These are phyloP conservation scores for Sporothrix protearum DNA, from an alignment of 2,329 filamentous ascomycete genomes.

Conservation along the genomic window DNA sequence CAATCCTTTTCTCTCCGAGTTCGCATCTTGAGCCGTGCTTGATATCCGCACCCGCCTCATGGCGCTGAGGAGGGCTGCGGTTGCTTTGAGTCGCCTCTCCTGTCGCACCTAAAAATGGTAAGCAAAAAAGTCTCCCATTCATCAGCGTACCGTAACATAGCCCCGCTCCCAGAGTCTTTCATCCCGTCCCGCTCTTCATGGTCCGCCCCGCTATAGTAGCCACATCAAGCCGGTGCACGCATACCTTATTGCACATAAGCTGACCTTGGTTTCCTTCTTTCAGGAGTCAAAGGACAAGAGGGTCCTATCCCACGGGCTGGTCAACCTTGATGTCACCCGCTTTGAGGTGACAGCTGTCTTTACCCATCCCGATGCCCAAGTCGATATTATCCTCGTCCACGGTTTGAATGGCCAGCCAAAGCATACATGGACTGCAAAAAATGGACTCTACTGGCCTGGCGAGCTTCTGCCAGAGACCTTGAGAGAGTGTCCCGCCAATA, in stretches of 20 bases:
- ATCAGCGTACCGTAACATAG: background rate
- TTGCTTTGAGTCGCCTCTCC: background rate
- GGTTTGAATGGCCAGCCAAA: slow-evolving; percentile 65
- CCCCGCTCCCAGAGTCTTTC: background rate
- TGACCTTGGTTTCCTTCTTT: background rate
- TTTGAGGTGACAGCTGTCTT: slow-evolving; percentile 60
- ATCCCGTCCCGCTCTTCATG: background rate
- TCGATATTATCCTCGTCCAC: slow-evolving; percentile 67
- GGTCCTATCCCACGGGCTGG: slow-evolving; percentile 1
- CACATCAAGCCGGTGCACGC: too few species aligned
- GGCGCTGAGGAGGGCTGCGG: background rate
- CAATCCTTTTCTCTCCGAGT: background rate
- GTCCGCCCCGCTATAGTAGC: background rate
- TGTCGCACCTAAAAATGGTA: slow-evolving; percentile 15
- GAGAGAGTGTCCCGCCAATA: slow-evolving; percentile 54
- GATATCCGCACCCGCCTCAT: background rate
- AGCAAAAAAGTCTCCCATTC: background rate
- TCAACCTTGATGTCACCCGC: slow-evolving; percentile 30
- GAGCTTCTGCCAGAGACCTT: slow-evolving; percentile 63
- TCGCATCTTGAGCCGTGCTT: background rate
- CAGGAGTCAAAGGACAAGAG: background rate
- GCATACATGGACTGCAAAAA: slow-evolving; percentile 57
- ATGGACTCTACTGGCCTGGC: slow-evolving; percentile 64
- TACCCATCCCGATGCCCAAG: slow-evolving; percentile 55
- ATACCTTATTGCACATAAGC: background rate